A percentile compares a stretch with the other conserved stretches of the same genome.
Evolutionary conservation across 2,329 filamentous ascomycete species (phyloP).

Genomic region (Chrysosphaeria jannelii): DNA sequence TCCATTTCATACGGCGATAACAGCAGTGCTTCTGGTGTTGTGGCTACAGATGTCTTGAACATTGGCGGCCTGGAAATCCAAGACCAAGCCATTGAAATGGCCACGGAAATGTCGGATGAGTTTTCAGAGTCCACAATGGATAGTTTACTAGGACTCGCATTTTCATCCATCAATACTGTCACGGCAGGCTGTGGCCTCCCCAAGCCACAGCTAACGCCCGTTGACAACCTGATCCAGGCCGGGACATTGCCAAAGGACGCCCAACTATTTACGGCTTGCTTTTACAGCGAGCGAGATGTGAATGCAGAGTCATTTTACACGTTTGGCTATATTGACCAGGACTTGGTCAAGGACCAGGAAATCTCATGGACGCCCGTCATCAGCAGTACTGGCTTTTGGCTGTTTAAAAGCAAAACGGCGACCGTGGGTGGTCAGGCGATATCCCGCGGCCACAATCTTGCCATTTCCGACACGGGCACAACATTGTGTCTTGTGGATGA

Average conservation of each 20-base stretch:
- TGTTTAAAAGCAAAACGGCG: conserved; percentile 24
- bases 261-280: conserved; percentile 32
- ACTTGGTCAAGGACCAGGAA: conserved; percentile 21
- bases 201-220: conserved; percentile 24
- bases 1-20: conserved; percentile 37
- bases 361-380: conserved; percentile 29
- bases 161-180: conserved; percentile 31
- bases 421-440: conserved; percentile 25
- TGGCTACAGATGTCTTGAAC: conserved; percentile 29
- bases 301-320: conserved; percentile 31
- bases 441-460: conserved; percentile 22
- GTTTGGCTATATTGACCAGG: conserved; percentile 39
- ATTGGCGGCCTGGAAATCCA: conserved; percentile 30
- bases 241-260: conserved; percentile 14
- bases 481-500: conserved; percentile 36
- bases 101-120: conserved; percentile 23
- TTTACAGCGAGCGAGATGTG: conserved; percentile 24
- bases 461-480: conserved; percentile 44
- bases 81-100: conserved; percentile 33
- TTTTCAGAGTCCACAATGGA: conserved; percentile 27
- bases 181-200: conserved; percentile 9
- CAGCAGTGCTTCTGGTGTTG: conserved; percentile 31
- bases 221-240: conserved; percentile 36
- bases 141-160: conserved; percentile 37
- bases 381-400: conserved; percentile 36